These are phyloP conservation scores for Sarcomyxa edulis DNA, from an alignment of 768 basidiomycete genomes.

Conservation along the genomic window DNA sequence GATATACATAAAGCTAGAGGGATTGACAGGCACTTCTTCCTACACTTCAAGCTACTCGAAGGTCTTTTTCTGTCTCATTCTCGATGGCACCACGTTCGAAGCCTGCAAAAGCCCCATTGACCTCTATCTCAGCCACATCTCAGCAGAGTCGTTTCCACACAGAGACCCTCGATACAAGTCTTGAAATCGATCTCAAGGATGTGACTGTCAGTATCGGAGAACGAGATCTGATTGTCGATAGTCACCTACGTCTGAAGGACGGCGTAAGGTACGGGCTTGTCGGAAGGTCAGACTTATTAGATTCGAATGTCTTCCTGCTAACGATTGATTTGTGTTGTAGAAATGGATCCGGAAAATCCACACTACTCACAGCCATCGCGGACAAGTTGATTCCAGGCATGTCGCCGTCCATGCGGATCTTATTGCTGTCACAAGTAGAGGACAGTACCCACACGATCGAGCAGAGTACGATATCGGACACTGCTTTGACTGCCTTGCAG, in stretches of 20 bases:
- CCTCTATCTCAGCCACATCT: slow-evolving; percentile 24
- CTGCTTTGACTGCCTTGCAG: slow-evolving; percentile 25
- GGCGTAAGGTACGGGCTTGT: slow-evolving; percentile 32
- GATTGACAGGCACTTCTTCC: too few relatives aligned
- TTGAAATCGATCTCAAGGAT: slow-evolving; percentile 33
- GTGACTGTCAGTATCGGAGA: slow-evolving; percentile 38
- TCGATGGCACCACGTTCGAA: too few relatives aligned
- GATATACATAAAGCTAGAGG: too few relatives aligned
- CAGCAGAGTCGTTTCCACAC: slow-evolving; percentile 31
- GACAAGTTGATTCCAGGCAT: slow-evolving; percentile 43
- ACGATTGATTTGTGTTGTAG: neutral
- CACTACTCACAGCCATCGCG: slow-evolving; percentile 34
- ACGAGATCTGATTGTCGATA: slow-evolving; percentile 32
- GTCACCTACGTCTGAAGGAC: slow-evolving; percentile 33
- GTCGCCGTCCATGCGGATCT: slow-evolving; percentile 31
- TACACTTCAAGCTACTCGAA: too few relatives aligned
- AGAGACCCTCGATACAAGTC: slow-evolving; percentile 25
- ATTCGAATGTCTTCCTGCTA: neutral
- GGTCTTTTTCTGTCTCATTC: too few relatives aligned
- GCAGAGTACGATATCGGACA: too few relatives aligned
- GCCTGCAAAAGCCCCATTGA: too few relatives aligned
- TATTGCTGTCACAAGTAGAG: slow-evolving; percentile 38
- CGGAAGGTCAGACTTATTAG: slow-evolving; percentile 17
- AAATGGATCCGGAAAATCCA: slow-evolving; percentile 12
- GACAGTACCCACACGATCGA: slow-evolving; percentile 13